Conservation (phyloP, 1,284 basidiomycete genomes). For the Malassezia caprae region DNA sequence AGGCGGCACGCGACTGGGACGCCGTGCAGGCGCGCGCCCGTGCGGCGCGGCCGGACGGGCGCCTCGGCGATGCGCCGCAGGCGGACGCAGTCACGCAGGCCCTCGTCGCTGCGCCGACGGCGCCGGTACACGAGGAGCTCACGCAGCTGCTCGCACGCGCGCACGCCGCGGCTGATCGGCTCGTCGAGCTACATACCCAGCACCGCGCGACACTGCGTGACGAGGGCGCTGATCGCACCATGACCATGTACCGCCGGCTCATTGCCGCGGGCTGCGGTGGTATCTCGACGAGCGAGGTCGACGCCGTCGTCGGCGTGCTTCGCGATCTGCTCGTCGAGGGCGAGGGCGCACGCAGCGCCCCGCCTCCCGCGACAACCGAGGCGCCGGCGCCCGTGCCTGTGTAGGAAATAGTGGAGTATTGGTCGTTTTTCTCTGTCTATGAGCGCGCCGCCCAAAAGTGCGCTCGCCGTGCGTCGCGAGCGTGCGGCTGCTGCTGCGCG, state of each 20-base stretch:
- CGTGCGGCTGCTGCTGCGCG: slow-evolving; percentile 7
- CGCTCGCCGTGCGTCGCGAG: slow-evolving; percentile 16
- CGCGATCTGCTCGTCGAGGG: slow-evolving; percentile 36
- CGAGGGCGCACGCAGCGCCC: background rate
- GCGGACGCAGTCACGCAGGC: background rate
- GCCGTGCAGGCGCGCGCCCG: slow-evolving; percentile 25
- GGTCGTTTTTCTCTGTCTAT: background rate
- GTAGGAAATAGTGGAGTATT: background rate
- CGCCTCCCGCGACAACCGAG: background rate
- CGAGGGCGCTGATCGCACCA: slow-evolving; percentile 39
- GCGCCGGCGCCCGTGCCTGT: background rate
- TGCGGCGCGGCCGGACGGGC: slow-evolving; percentile 25
- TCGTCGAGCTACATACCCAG: slow-evolving; percentile 25
- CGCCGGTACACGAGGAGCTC: slow-evolving; percentile 16
- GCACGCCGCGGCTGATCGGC: slow-evolving; percentile 22
- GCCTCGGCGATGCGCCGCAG: slow-evolving; percentile 10
- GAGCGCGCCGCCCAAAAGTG: slow-evolving; percentile 3
- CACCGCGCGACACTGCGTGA: slow-evolving; percentile 3
- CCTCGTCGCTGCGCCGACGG: background rate
- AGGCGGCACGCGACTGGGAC: slow-evolving; percentile 30
- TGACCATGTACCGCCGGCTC: slow-evolving; percentile 43
- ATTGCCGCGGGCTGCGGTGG: slow-evolving; percentile 45
- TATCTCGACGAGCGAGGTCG: slow-evolving; percentile 41
- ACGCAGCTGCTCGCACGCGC: slow-evolving; percentile 24
- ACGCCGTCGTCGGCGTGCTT: slow-evolving; percentile 41